These are phyloP conservation scores for Medicago lupulina DNA, from an alignment of 306 rosid species.

Conservation along the genomic window DNA sequence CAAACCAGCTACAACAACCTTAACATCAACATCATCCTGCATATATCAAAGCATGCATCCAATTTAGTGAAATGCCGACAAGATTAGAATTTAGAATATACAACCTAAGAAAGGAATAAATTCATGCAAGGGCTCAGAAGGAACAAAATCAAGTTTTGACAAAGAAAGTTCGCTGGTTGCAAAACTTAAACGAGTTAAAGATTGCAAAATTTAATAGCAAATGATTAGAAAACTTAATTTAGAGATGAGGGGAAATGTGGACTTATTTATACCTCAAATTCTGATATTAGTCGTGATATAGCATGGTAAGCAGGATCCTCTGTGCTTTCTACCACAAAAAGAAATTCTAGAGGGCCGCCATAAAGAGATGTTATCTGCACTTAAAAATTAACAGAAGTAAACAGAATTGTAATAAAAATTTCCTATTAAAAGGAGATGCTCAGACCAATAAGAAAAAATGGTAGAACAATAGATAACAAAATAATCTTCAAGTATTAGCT, in stretches of 20 bases:
- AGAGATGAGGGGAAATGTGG: constrained; percentile 9
- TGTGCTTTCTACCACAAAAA: constrained; percentile 83
- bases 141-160: constrained; percentile 18
- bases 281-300: constrained; percentile 67
- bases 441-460: constrained; percentile 18
- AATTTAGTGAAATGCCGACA: constrained; percentile 36
- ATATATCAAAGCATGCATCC: constrained; percentile 43
- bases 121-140: constrained; percentile 25
- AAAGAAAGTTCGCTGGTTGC: constrained; percentile 16
- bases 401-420: constrained; percentile 18
- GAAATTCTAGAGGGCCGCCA: constrained; percentile 92
- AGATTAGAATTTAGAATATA: constrained; percentile 3
- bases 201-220: constrained; percentile 11
- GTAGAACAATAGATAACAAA: constrained; percentile 18
- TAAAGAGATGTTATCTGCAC: constrained; percentile 89
- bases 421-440: constrained; percentile 35
- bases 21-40: constrained; percentile 89
- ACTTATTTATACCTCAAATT: constrained; percentile 63
- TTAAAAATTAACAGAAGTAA: constrained; percentile 4
- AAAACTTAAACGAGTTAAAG: constrained; percentile 5
- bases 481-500: constrained; percentile 28
- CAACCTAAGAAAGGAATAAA: constrained; percentile 12
- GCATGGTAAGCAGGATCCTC: constrained; percentile 92
- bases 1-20: constrained; percentile 78
- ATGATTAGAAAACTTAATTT: constrained; percentile 6